Base-by-base conservation (phyloP, 2,329 filamentous ascomycete species). In the Xylaria sp. region DNA sequence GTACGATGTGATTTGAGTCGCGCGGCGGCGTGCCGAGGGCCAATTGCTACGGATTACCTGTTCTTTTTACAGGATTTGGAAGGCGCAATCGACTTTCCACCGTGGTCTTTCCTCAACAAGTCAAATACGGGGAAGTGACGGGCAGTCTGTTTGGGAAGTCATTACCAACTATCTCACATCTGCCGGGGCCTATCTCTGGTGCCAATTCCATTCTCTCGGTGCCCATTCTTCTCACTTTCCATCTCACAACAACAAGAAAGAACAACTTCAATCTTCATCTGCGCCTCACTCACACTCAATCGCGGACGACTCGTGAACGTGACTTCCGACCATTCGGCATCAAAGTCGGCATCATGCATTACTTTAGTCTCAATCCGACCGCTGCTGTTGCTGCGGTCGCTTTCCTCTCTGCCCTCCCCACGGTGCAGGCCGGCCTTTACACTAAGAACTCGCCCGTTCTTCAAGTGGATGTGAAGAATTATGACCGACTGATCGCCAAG, bases 401-500 rank as follows among this genome's bases (percentile, higher is more conserved):
- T 60, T 76, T 90, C 53, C 78, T 94, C 64, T 82, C 89, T 63
- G 80, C 84, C 58, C 72, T 90, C 55, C 84, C 88, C 35, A 81
- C 81, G 54, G 82, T 82, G 59, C 85, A 86, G 57, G 88, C 89
- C 65, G 56, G 84, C 66, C 75, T 99, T 61, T 99, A 99, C 78
- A 78, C 85, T 61, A 95, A 93, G 78, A 90, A 82, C 73, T 97
- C 92, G 1, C 86, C 90, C 10, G 94, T 99, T 49, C 74, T 97
- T 49, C 91, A 95, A 74, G 78, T 97, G 65, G 87, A 89, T 69
- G 82, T 81, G 59, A 90, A 88, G 75, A 89, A 82, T 69, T 97
- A 95, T 75, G 86, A 93, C 71, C 83, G 82, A 63, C 78, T 96
- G 66, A 92, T 99, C 74, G 85, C 89, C 52, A 87, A 90, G 71